Conservation (phyloP, 2,329 filamentous ascomycete species). For the Septoria linicola region DNA sequence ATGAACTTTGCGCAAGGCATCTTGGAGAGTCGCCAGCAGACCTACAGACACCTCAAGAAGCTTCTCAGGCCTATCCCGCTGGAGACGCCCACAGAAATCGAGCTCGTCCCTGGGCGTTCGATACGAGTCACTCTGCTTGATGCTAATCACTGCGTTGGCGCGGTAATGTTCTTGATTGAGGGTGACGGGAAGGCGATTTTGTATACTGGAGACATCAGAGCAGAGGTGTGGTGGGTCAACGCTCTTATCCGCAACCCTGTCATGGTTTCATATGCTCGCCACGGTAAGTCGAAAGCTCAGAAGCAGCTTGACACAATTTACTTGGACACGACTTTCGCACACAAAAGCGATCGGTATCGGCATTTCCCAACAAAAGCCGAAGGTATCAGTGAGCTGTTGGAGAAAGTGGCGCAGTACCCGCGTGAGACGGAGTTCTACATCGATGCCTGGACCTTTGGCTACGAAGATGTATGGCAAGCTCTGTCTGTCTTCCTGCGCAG, state of each 20-base stretch:
- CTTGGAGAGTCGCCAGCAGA: conserved; percentile 69
- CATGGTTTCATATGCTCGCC: conserved; percentile 64
- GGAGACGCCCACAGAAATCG: conserved; percentile 73
- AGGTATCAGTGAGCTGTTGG: conserved; percentile 71
- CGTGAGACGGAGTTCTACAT: conserved; percentile 77
- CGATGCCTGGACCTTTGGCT: conserved; percentile 87
- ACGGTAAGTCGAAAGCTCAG: conserved; percentile 50
- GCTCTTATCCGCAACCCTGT: conserved; percentile 68
- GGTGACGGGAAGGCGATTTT: conserved; percentile 68
- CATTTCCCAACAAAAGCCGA: conserved; percentile 67
- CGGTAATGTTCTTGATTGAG: conserved; percentile 91
- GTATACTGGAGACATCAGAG: conserved; percentile 86
- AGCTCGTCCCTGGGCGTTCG: conserved; percentile 65
- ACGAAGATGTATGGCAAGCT: conserved; percentile 88
- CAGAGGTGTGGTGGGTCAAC: conserved; percentile 84
- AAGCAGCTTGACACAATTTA: conserved; percentile 78
- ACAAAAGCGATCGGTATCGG: conserved; percentile 49
- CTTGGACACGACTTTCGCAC: conserved; percentile 79
- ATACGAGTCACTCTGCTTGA: conserved; percentile 83
- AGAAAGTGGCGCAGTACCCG: conserved; percentile 67
- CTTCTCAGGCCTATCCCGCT: conserved; percentile 78
- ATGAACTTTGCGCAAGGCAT: conserved; percentile 79
- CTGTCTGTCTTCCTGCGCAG: conserved; percentile 69
- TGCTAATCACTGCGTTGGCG: conserved; percentile 87
- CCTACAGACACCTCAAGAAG: conserved; percentile 72